Base-by-base conservation (phyloP, 257 asterid genomes). In the Schizonepeta tenuifolia region DNA sequence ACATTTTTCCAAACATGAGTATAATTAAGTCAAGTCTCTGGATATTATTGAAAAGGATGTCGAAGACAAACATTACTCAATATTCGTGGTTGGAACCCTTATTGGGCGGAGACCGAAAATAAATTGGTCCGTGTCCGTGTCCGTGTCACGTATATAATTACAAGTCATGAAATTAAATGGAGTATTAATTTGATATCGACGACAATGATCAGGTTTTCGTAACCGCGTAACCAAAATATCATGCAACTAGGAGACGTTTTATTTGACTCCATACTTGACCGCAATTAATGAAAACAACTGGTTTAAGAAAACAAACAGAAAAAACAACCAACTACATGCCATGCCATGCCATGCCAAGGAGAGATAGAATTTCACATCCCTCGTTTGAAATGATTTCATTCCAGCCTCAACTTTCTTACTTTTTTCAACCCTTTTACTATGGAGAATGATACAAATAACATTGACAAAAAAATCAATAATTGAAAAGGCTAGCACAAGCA, bases 231-330 rank as follows among this genome's bases (percentile, higher is more conserved):
- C 46, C 20, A 20, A 64, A 62, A 20, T 49, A 18, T 71, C 80
- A 14, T 28, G 6, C 63, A 72, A 67, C 49, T 51, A 60, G 46
- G 41, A 62, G 79, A 69, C 70, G 57, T 77, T 74, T 78, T 83
- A 62, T 55, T 85, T 80, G 85, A 85, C 88, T 80, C 79, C 70
- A 44, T 20, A n/a, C 67, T 65, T 73, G 79, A 78, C 79, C 63
- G 57, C 69, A 35, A 62, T 43, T 41, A 5, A 56, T 18, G 61
- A 74, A 69, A 0, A 66, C 9, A 74, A 56, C 82, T 67, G 40
- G n/a, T n/a, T n/a, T 66, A 13, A 43, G 2, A 14, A 22, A 22
- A 65, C 55, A 43, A 22, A 0, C 0, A 6, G 11, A 7, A 22
- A 2, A 21, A 11, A 43, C 18, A 83, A 46, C 60, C 70, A 80